A percentile compares a stretch with the other conserved stretches of the same genome.
These are phyloP conservation scores for Cucurbita pepo DNA, from an alignment of 306 rosid genomes.

Conservation along the genomic window DNA sequence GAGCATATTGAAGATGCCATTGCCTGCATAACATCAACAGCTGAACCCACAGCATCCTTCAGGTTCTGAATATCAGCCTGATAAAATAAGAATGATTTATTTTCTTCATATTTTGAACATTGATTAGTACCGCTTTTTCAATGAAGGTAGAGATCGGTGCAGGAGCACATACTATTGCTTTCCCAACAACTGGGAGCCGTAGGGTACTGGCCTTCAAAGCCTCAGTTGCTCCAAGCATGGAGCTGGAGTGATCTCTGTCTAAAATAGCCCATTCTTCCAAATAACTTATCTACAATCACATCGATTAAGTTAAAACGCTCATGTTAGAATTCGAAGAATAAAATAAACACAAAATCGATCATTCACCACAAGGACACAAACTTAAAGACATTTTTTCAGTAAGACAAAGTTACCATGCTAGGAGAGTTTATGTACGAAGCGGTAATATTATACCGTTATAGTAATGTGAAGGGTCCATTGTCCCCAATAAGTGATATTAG, in stretches of 20 bases:
- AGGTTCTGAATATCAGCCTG: conserved; percentile 88
- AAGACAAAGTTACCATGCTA: not conserved
- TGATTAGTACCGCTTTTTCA: not conserved
- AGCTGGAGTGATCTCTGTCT: conserved; percentile 75
- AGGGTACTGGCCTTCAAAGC: conserved; percentile 97
- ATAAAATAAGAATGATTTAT: not conserved
- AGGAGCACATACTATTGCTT: conserved; percentile 50
- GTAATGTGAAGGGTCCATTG: no score
- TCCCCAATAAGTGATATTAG: no score
- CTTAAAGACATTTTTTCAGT: not conserved
- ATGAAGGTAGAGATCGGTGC: not conserved
- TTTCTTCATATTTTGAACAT: not conserved
- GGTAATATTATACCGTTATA: no score
- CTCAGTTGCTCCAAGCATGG: conserved; percentile 95
- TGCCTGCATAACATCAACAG: conserved; percentile 90
- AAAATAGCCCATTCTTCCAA: conserved; percentile 93
- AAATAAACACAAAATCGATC: not conserved
- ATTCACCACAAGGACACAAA: not conserved
- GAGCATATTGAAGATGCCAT: conserved; percentile 82
- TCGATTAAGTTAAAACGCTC: conserved; percentile 2
- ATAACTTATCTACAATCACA: conserved; percentile 47
- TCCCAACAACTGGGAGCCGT: conserved; percentile 90
- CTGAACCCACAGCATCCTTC: conserved; percentile 88
- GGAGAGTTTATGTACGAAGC: no score
- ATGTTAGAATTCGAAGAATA: not conserved